phyloP scores from a whole-genome alignment of 1,284 basidiomycete genomes.

The Leccinum variabile region DNA sequence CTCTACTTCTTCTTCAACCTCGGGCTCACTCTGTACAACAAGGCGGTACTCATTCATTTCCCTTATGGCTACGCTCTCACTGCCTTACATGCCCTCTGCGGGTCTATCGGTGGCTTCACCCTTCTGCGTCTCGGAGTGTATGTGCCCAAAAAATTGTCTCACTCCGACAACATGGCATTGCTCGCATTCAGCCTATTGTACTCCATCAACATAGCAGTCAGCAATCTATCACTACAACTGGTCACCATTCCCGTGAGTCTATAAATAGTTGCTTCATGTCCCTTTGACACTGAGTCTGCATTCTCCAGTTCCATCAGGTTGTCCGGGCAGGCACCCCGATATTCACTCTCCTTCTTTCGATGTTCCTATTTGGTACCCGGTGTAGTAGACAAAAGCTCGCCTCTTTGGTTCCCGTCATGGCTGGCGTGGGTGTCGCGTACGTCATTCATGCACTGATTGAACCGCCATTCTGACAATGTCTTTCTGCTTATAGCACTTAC shows the following conservation, averaged over 20 bases:
- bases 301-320: conserved; percentile 85
- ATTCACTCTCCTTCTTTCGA: conserved; percentile 82
- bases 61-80: conserved; percentile 93
- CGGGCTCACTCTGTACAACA: conserved; percentile 89
- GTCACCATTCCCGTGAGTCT: conserved; percentile 86
- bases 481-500: conserved; percentile 60
- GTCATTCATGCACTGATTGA: conserved; percentile 36
- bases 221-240: conserved; percentile 84
- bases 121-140: conserved; percentile 63
- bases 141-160: conserved; percentile 56
- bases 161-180: conserved; percentile 63
- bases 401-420: conserved; percentile 84
- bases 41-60: conserved; percentile 83
- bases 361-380: conserved; percentile 51
- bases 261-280: neutral
- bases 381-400: conserved; percentile 62
- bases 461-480: neutral
- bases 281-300: neutral
- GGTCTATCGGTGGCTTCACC: conserved; percentile 75
- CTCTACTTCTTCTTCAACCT: conserved; percentile 91
- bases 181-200: conserved; percentile 84
- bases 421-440: conserved; percentile 90
- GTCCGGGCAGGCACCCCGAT: conserved; percentile 90
- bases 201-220: conserved; percentile 89
- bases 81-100: conserved; percentile 82